Evolutionary conservation across 2,329 filamentous ascomycete genomes (phyloP), one percentile per base, ranked within the genome.

Genomic region (Zalaria sp.): DNA sequence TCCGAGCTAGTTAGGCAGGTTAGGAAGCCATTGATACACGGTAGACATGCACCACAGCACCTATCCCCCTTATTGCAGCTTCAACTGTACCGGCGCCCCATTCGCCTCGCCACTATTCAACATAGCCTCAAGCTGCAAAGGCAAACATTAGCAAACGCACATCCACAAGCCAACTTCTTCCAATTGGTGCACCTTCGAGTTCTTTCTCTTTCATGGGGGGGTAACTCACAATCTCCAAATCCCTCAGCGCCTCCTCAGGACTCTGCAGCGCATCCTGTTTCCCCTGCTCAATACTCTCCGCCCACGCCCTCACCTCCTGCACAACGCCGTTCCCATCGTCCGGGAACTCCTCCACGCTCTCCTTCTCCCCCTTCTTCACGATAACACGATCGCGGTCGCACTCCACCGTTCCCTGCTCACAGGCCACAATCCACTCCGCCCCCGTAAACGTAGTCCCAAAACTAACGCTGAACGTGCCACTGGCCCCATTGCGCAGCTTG

Each of bases 221-320:
- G 41, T 5, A 34, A 53, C 49, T 62, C 50, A 78, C 51, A 47
- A 81, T 59, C 57, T 79, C 72, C 47, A 82, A 53, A 58, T 82
- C 78, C 5, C 61, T 68, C 50, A 81, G 54, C 0, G 76, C 77
- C 60, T 77, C 66, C 53, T 77, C 69, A 0, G 72, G 68, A 5
- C 62, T 63, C 58, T 78, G 73, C 48, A 64, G 59, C n/a, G 62
- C 54, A 49, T 79, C 66, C 9, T 59, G 57, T 46, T 59, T 60
- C 11, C 73, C 73, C 7, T 59, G 57, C 2, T 57, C 50, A 31
- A 81, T 51, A 6, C 66, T 64, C 18, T 71, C 65, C 0, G 68
- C 77, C 73, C 76, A 82, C 4, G 72, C 75, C 46, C 66, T 65
- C 5, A 81, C 67, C 58, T 82, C 78, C 40, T 73, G 68, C 45